A percentile compares a stretch with the other conserved stretches of the same genome.
These are phyloP conservation scores for Suillus cothurnatus DNA, from an alignment of 768 basidiomycete species.

Conservation along the genomic window DNA sequence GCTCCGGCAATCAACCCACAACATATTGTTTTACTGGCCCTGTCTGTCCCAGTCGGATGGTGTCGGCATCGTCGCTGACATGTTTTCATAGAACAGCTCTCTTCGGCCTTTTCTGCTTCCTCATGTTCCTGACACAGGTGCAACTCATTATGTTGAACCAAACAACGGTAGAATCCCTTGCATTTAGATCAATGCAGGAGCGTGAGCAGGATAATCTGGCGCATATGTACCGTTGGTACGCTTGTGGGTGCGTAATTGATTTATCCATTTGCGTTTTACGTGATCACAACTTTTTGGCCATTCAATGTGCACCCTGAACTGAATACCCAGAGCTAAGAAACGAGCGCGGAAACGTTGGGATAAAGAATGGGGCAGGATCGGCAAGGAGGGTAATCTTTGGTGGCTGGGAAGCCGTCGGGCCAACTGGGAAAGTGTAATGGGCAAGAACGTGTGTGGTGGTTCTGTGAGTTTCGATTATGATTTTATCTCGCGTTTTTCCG, in stretches of 20 bases:
- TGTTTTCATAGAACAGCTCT: constrained; percentile 54
- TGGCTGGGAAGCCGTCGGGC: constrained; percentile 63
- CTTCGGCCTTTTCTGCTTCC: constrained; percentile 69
- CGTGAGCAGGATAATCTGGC: constrained; percentile 57
- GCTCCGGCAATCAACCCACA: constrained; percentile 57
- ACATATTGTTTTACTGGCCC: constrained; percentile 67
- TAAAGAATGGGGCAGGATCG: constrained; percentile 76
- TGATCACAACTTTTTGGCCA: background rate
- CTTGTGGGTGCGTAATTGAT: constrained; percentile 47
- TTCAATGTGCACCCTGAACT: background rate
- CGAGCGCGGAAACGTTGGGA: constrained; percentile 59
- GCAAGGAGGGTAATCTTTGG: constrained; percentile 85
- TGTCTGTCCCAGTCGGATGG: constrained; percentile 51
- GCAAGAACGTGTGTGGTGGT: constrained; percentile 67
- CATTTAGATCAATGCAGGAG: constrained; percentile 58
- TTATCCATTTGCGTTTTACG: background rate
- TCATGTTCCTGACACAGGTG: constrained; percentile 61
- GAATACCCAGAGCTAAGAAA: constrained; percentile 49
- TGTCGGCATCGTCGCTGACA: constrained; percentile 15
- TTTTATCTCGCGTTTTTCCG: constrained; percentile 11
- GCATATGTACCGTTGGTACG: constrained; percentile 55
- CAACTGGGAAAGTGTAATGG: constrained; percentile 88
- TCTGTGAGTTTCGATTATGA: constrained; percentile 56
- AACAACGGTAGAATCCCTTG: constrained; percentile 82
- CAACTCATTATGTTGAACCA: constrained; percentile 61